Percentiles rank a stretch among this genome's conserved stretches.
Conservation (phyloP, 2,329 filamentous ascomycete species). For the Diaporthe ilicicola region DNA sequence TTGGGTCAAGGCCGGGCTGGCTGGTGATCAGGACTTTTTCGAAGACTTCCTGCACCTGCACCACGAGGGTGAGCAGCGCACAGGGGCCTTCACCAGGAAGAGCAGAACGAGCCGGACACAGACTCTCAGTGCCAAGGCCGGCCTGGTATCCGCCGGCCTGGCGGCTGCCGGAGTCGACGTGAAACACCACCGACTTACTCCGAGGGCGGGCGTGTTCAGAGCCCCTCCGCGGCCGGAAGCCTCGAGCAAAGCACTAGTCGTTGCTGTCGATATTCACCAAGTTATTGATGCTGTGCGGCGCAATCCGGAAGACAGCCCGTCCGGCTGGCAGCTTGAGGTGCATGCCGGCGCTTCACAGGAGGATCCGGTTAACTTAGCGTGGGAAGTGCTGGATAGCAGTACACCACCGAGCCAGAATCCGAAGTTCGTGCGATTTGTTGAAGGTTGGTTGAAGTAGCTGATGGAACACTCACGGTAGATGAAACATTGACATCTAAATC, state of each 20-base stretch:
- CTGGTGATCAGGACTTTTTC: constrained; percentile 12
- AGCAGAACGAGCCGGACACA: not conserved
- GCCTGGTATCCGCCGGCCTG: constrained; percentile 5
- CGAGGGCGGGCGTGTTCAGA: not conserved
- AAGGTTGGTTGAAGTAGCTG: constrained; percentile 2
- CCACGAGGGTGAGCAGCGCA: constrained; percentile 6
- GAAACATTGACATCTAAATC: not conserved
- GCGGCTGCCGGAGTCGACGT: constrained; percentile 8
- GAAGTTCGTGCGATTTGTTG: not conserved
- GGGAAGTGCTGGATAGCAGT: constrained; percentile 7
- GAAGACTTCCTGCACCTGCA: constrained; percentile 12
- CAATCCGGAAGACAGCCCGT: not conserved
- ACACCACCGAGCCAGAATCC: constrained; percentile 14
- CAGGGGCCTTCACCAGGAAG: not conserved
- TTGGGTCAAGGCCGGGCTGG: constrained; percentile 12
- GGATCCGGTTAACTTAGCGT: not conserved
- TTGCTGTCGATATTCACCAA: not conserved
- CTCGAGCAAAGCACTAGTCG: not conserved
- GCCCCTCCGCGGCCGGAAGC: not conserved
- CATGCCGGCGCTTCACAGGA: not conserved
- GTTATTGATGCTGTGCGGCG: not conserved
- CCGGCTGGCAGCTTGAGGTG: constrained; percentile 12
- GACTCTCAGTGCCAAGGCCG: not conserved
- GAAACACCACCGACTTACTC: constrained; percentile 11
- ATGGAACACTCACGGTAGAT: not conserved